phyloP scores from a whole-genome alignment of 1,139 yeast species.

The Yamadazyma kanchanaburiensis region DNA sequence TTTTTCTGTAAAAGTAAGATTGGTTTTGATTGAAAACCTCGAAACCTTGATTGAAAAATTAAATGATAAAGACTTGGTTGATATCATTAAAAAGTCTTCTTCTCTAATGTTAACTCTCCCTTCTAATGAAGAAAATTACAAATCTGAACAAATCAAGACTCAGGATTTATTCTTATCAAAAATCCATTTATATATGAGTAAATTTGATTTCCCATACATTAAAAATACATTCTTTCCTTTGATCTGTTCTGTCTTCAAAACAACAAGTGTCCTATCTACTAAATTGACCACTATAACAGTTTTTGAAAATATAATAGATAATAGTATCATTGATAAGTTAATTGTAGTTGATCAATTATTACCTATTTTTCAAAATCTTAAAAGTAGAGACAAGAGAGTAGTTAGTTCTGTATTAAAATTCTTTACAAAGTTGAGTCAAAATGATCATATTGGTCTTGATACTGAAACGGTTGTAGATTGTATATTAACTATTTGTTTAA shows the following conservation, averaged over 20 bases:
- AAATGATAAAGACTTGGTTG: slow-evolving; percentile 43
- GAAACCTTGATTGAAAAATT: slow-evolving; percentile 50
- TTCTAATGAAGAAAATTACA: slow-evolving; percentile 23
- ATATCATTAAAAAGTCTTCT: slow-evolving; percentile 26
- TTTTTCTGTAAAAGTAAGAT: slow-evolving; percentile 32
- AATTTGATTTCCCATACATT: slow-evolving; percentile 67
- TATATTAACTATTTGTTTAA: slow-evolving; percentile 36
- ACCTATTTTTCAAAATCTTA: slow-evolving; percentile 71
- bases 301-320: slow-evolving; percentile 55
- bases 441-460: slow-evolving; percentile 35
- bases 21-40: slow-evolving; percentile 53
- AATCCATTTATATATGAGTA: slow-evolving; percentile 39
- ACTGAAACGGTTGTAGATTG: slow-evolving; percentile 35
- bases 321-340: slow-evolving; percentile 64
- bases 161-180: slow-evolving; percentile 59
- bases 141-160: slow-evolving; percentile 36
- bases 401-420: slow-evolving; percentile 54
- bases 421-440: slow-evolving; percentile 42
- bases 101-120: slow-evolving; percentile 26
- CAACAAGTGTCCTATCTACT: slow-evolving; percentile 78
- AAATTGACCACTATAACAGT: slow-evolving; percentile 68
- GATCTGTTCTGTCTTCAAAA: slow-evolving; percentile 68
- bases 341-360: slow-evolving; percentile 73
- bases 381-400: slow-evolving; percentile 72
- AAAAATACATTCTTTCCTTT: slow-evolving; percentile 74